Evolutionary conservation across 805 yeast genomes (phyloP).

Genomic region (Lipomyces sp.): DNA sequence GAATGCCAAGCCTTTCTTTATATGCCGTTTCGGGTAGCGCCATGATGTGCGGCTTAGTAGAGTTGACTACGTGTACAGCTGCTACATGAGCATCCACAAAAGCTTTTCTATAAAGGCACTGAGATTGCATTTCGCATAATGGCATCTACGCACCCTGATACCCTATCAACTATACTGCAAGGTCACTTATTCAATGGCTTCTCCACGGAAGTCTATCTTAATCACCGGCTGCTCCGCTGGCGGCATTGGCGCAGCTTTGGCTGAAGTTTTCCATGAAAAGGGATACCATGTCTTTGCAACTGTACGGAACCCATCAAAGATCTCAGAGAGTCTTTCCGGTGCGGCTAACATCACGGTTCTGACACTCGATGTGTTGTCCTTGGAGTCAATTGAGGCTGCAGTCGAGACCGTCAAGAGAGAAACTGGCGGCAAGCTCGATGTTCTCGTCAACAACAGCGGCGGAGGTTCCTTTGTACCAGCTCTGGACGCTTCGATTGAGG

Average conservation of each 20-base stretch:
- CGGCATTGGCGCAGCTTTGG: neutral
- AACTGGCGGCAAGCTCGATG: neutral
- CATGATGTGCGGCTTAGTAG: neutral
- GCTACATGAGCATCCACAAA: neutral
- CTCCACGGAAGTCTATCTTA: neutral
- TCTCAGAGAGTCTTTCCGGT: neutral
- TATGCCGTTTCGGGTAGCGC: neutral
- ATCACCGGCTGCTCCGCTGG: neutral
- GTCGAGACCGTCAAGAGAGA: neutral
- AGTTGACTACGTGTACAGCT: neutral
- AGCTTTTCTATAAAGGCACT: neutral
- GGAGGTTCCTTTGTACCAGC: slow-evolving; percentile 1
- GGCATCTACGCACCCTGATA: neutral
- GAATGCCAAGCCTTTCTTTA: neutral
- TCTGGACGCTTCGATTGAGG: neutral
- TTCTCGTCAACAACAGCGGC: neutral
- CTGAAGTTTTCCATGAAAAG: neutral
- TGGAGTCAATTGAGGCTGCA: neutral
- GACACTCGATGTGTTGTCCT: neutral
- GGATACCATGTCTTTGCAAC: neutral
- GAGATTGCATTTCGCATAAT: neutral
- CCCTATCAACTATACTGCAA: neutral
- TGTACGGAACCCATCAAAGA: neutral
- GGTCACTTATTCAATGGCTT: neutral
- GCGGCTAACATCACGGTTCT: neutral